phyloP scores from a whole-genome alignment of 2,329 filamentous ascomycete species.

The Nemania abortiva region DNA sequence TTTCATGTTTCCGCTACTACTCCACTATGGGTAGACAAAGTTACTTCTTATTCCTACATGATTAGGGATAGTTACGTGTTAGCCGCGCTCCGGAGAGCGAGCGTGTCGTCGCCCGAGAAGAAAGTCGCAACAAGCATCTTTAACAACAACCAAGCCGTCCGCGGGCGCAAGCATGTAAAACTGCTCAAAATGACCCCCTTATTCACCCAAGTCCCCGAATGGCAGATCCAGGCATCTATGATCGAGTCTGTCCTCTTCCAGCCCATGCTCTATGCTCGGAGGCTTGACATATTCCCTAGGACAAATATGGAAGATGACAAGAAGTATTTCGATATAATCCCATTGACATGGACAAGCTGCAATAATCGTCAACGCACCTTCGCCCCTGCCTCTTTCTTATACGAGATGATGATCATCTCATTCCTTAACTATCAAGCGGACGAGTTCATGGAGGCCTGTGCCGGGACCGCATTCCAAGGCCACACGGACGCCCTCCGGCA shows the following conservation, averaged over 20 bases:
- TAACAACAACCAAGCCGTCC: slow-evolving; percentile 2
- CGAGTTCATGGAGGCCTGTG: slow-evolving; percentile 39
- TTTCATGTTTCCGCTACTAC: background rate
- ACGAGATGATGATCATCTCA: slow-evolving; percentile 38
- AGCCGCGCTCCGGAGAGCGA: background rate
- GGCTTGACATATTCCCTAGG: slow-evolving; percentile 36
- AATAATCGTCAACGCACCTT: slow-evolving; percentile 28
- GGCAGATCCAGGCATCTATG: slow-evolving; percentile 32
- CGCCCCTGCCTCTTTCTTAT: slow-evolving; percentile 31
- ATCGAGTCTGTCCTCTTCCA: slow-evolving; percentile 29
- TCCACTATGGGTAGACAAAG: slow-evolving; percentile 27
- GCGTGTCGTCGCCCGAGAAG: background rate
- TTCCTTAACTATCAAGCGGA: slow-evolving; percentile 37
- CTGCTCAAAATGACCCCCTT: slow-evolving; percentile 22
- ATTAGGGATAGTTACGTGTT: slow-evolving; percentile 5
- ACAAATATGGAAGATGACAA: slow-evolving; percentile 32
- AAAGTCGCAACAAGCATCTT: slow-evolving; percentile 12
- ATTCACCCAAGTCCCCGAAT: slow-evolving; percentile 22
- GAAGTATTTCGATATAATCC: slow-evolving; percentile 41
- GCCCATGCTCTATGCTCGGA: slow-evolving; percentile 24
- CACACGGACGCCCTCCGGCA: slow-evolving; percentile 6
- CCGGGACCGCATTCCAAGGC: slow-evolving; percentile 3
- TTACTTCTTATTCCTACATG: slow-evolving; percentile 5
- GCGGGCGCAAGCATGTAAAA: slow-evolving; percentile 17
- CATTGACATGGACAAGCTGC: slow-evolving; percentile 38